Evolutionary conservation across 83 land plant genomes (phyloP), one percentile per base, ranked within the genome.

Genomic region (Picea abies): DNA sequence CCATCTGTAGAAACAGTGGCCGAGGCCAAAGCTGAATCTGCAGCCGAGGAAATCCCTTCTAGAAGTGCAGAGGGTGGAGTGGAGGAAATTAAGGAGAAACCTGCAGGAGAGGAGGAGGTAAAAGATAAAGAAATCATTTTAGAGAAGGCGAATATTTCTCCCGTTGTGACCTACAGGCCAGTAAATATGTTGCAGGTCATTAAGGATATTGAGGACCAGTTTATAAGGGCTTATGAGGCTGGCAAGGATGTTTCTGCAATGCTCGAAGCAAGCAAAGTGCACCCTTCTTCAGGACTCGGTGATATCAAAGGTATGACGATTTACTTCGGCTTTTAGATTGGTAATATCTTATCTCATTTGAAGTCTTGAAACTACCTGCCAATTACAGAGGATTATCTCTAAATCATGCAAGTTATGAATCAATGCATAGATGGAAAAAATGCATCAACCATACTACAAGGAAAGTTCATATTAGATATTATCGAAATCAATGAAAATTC

Each of bases 131-230:
- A 60, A 32, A 61, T 60, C 26, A 78, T 17, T 78, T 78, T 61
- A 56, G 41, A 78, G 75, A 84, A 88, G 7, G 87, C 87, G 16
- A 88, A 90, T 44, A 84, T 88, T 62, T 85, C 92, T 26, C 90
- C 81, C 76, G 84, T 85, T 83, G 85, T 85, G 11, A 92, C 85
- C 75, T 49, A 86, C 47, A 85, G 79, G 85, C 89, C 90, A 52
- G 81, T 82, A 35, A 92, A 86, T 80, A 88, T 92, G 92, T 63
- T 85, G 32, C 92, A 92, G 78, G 91, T 89, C 68, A 84, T 92
- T 44, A 88, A 86, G 68, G 86, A 92, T 63, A 89, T 92, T 23
- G 92, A 92, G 70, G 82, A 23, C 62, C 92, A 92, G 64, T 90
- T 92, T 79, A 65, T 25, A 47, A 68, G 62, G 23, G 80, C 89